These are phyloP conservation scores for Cytospora schulzeri DNA, from an alignment of 2,329 filamentous ascomycete genomes.

Conservation along the genomic window DNA sequence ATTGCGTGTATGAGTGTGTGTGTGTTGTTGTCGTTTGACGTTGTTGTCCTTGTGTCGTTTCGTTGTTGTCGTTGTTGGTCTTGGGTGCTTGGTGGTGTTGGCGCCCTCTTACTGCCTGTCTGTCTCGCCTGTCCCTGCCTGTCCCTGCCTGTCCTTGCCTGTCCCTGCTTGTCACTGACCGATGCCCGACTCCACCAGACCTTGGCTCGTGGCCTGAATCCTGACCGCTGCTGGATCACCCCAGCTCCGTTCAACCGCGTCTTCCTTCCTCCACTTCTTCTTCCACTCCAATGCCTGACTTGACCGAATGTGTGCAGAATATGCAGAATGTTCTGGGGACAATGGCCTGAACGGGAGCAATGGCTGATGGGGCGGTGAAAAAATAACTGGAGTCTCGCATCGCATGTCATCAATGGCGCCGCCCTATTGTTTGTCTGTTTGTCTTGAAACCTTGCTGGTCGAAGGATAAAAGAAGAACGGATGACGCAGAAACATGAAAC, in stretches of 20 bases:
- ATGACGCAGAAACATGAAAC: not conserved
- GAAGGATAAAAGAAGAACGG: not conserved
- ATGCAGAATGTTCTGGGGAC: conserved; percentile 15
- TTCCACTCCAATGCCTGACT: conserved; percentile 10
- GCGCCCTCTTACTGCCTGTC: not conserved
- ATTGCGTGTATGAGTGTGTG: not conserved
- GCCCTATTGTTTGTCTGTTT: not conserved
- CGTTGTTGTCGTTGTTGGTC: not conserved
- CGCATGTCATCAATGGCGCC: conserved; percentile 17
- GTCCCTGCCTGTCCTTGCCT: not conserved
- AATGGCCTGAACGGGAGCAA: conserved; percentile 6
- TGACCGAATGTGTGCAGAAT: conserved; percentile 18
- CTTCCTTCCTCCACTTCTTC: conserved; percentile 3
- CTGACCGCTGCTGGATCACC: conserved; percentile 19
- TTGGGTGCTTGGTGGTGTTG: conserved; percentile 8
- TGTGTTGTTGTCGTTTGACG: not conserved
- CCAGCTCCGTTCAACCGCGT: conserved; percentile 13
- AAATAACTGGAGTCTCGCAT: conserved; percentile 17
- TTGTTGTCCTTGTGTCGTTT: conserved; percentile 1
- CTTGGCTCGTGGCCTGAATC: conserved; percentile 14
- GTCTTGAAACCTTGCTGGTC: not conserved
- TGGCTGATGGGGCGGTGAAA: conserved; percentile 22
- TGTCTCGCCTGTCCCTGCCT: not conserved
- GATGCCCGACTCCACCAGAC: conserved; percentile 8
- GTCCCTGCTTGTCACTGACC: conserved; percentile 3